Evolutionary conservation across 768 basidiomycete species (phyloP), one percentile per base, ranked within the genome.

Genomic region (Boletellus emodensis): DNA sequence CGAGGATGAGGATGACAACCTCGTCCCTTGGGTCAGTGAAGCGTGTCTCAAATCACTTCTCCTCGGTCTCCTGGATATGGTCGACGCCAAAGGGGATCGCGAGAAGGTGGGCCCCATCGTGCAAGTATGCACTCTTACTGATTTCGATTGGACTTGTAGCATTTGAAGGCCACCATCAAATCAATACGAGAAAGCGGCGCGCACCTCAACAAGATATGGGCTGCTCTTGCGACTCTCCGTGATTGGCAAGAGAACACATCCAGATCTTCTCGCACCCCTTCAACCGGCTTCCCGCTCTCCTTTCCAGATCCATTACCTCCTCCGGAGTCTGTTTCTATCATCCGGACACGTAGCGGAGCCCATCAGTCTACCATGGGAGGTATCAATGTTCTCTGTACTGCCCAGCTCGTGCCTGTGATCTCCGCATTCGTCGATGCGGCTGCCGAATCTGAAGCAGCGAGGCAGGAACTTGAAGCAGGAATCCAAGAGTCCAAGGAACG

Each of bases 401-500:
- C 75, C 5, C 89, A 90, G 57, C 73, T 91, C 58, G 70, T 91
- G 13, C 87, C 88, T 14, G 74, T 87, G 18, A 60, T 90, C 26
- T 53, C 74, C 7, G 75, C 79, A 4, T 70, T 92, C n/a, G 75
- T 86, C 13, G 74, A 85, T 35, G 66, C 67, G 7, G 75, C 71
- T 2, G 56, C 82, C 15, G 64, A 74, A 24, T 75, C 82, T 8
- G 67, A 72, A 40, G 57, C 61, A 15, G 66, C 86, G 18, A 78
- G 80, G 12, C 75, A 79, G 28, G 85, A 83, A 48, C 67, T 92
- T 14, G 88, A 89, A 10, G 70, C 70, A 5, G 84, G 83, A 6
- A 51, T 68, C 0, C 75, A 77, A 56, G 77, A 81, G 24, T 75
- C 68, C 34, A 89, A 80, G 61, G 83, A 86, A 44, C 62, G 71